These are phyloP conservation scores for Diaporthe ilicicola DNA, from an alignment of 2,329 filamentous ascomycete genomes.

Conservation along the genomic window DNA sequence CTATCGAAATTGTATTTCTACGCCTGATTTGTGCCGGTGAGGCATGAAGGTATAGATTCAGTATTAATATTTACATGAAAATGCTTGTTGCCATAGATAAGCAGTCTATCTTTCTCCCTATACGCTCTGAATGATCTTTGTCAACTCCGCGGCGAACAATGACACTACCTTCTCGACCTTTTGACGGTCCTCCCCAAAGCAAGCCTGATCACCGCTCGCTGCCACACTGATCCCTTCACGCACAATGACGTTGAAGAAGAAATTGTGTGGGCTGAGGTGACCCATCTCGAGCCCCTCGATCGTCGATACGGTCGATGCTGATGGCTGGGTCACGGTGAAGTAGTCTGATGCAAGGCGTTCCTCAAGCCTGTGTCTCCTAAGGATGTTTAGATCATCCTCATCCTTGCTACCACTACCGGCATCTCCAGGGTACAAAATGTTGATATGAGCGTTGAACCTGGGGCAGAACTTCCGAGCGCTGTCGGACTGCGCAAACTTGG, in stretches of 20 bases:
- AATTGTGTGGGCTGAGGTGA: conserved; percentile 20
- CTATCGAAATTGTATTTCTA: no score
- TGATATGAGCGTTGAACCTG: conserved; percentile 33
- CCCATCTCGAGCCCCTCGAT: conserved; percentile 29
- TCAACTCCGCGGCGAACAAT: no score
- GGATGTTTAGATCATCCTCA: background rate
- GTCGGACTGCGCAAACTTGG: conserved; percentile 34
- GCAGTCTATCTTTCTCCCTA: no score
- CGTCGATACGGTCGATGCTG: background rate
- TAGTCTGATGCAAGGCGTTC: conserved; percentile 34
- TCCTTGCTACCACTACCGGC: background rate
- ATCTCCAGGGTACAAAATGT: conserved; percentile 30
- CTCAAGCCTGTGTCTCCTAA: conserved; percentile 31
- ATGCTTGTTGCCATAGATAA: no score
- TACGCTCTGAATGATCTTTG: no score
- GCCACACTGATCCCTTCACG: conserved; percentile 26
- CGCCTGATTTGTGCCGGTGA: no score
- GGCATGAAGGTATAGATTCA: no score
- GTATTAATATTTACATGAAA: no score
- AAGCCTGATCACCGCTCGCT: conserved; percentile 31
- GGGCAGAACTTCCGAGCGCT: conserved; percentile 23
- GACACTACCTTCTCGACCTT: no score
- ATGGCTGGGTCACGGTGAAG: conserved; percentile 30
- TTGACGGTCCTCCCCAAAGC: conserved; percentile 6
- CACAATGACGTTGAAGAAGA: conserved; percentile 34